These are phyloP conservation scores for Pholiota adiposa DNA, from an alignment of 1,284 basidiomycete species.

Conservation along the genomic window DNA sequence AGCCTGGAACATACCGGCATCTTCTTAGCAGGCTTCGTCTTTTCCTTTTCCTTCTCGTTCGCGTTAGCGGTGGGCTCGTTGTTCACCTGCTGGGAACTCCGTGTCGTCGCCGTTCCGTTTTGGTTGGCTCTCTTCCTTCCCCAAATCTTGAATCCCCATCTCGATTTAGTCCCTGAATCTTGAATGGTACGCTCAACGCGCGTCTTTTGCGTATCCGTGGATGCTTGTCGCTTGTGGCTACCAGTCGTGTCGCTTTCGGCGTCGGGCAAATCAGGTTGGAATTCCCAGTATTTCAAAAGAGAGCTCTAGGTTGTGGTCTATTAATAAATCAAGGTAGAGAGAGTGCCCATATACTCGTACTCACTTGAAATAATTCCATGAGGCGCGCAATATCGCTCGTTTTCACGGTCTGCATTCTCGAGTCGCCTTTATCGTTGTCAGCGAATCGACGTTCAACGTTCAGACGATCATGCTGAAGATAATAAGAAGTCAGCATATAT, in stretches of 20 bases:
- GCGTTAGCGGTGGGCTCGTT: slow-evolving; percentile 1
- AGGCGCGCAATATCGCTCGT: slow-evolving; percentile 82
- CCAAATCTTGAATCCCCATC: slow-evolving; percentile 37
- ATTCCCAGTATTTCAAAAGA: slow-evolving; percentile 73
- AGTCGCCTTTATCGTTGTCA: slow-evolving; percentile 34
- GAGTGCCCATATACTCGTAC: slow-evolving; percentile 14
- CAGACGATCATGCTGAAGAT: slow-evolving; percentile 71
- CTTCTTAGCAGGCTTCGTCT: slow-evolving; percentile 55
- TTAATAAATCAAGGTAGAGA: background rate
- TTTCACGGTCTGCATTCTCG: slow-evolving; percentile 48
- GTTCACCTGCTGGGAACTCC: slow-evolving; percentile 6
- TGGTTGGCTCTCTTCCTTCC: slow-evolving; percentile 26
- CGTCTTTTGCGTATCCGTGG: slow-evolving; percentile 19
- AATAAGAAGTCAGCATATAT: slow-evolving; percentile 3
- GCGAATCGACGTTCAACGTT: slow-evolving; percentile 66
- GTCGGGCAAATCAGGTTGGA: slow-evolving; percentile 47
- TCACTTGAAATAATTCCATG: slow-evolving; percentile 81
- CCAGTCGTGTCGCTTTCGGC: slow-evolving; percentile 28
- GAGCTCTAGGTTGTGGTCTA: slow-evolving; percentile 51
- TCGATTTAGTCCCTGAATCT: slow-evolving; percentile 25
- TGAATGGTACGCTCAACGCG: slow-evolving; percentile 19
- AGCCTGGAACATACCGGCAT: slow-evolving; percentile 55
- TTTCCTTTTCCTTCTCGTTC: slow-evolving; percentile 27
- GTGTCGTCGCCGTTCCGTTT: slow-evolving; percentile 4
- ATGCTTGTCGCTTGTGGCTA: slow-evolving; percentile 19